Conservation (phyloP, 768 basidiomycete species). For the Tricholoma sp. region DNA sequence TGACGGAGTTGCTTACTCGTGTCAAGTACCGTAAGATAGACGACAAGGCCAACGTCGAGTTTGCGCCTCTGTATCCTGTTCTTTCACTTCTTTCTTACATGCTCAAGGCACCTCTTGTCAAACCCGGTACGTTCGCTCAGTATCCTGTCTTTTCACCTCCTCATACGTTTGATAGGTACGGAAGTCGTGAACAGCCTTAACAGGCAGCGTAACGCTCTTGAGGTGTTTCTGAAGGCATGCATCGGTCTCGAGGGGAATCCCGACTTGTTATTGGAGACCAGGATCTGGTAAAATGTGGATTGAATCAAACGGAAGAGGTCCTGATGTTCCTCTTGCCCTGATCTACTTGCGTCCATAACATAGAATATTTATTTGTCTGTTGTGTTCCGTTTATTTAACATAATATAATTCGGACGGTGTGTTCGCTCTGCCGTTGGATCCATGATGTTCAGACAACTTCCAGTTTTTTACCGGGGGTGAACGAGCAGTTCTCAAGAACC, state of each 20-base stretch:
- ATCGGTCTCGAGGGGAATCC: slow-evolving; percentile 78
- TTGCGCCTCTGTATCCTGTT: slow-evolving; percentile 83
- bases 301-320: not conserved
- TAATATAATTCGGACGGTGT: no score
- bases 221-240: slow-evolving; percentile 92
- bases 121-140: slow-evolving; percentile 55
- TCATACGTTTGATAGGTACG: slow-evolving; percentile 40
- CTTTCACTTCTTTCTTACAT: slow-evolving; percentile 93
- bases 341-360: not conserved
- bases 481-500: no score
- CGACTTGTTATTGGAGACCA: slow-evolving; percentile 82
- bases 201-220: slow-evolving; percentile 92
- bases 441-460: no score
- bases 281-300: slow-evolving; percentile 67
- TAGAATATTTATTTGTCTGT: no score
- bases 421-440: no score
- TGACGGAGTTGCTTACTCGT: slow-evolving; percentile 91
- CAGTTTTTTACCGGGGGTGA: no score
- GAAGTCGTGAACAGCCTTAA: slow-evolving; percentile 94
- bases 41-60: slow-evolving; percentile 40
- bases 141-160: not conserved
- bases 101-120: slow-evolving; percentile 96
- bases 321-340: slow-evolving; percentile 1
- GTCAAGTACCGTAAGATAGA: slow-evolving; percentile 74
- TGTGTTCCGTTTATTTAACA: no score